Base-by-base conservation (phyloP, 257 asterid species). In the Buddleja alternifolia region DNA sequence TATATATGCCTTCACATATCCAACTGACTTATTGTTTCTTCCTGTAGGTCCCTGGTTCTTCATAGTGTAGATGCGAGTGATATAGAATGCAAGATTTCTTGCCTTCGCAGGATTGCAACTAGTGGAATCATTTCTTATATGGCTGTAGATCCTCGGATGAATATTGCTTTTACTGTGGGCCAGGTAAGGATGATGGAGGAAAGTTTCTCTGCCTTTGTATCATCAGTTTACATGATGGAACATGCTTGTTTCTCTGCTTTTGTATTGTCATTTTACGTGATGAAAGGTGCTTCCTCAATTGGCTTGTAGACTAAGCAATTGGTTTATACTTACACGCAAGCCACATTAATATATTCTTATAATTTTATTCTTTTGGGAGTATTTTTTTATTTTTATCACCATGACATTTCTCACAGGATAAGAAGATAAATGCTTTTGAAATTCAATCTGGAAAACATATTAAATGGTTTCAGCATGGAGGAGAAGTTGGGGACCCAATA, bases 31-130 rank as follows among this genome's bases (percentile, higher is more conserved):
- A 61, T 54, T 65, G 34, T 73, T 77, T 79, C 63, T 56, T 52
- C 59, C 47, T 66, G 67, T 66, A 88, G 90, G 83, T 84, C 77
- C 44, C 71, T 84, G 77, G 85, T 82, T 69, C 78, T 88, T 54
- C 86, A 83, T 74, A 73, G 80, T 75, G 58, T 88, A 57, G 78
- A 77, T 32, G 42, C 75, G 73, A 78, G 79, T n/a, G 77, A 74
- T 60, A 75, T 46, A 63, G 83, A 77, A 56, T 76, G 74, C 63
- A 80, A 75, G 74, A 69, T 80, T 67, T 74, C 90, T 36, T 61
- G 70, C 75, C 63, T 76, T 60, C 63, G 53, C 67, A 80, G 51
- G 52, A 78, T 84, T 67, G 75, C 82, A 52, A 73, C 76, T 57
- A 72, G 24, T 40, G 88, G 87, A 69, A 67, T 62, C 63, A 66